Evolutionary conservation across 129 eudicot genomes (phyloP).

Genomic region (Helianthus annuus): DNA sequence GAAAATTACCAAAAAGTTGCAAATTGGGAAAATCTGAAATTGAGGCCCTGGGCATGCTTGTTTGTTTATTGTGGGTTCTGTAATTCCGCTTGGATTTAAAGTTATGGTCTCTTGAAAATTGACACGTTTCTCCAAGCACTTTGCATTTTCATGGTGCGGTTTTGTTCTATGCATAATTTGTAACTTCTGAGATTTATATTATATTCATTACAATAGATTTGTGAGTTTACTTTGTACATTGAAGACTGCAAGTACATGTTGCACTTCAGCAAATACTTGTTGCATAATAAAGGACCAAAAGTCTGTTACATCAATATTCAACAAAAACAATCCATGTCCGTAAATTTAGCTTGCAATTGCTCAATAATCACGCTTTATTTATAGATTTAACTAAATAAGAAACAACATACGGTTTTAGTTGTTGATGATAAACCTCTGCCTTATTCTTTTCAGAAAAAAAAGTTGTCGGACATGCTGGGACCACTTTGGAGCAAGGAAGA

Average conservation of each 20-base stretch:
- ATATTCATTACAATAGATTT: constrained; percentile 7
- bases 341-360: constrained; percentile 17
- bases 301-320: neutral
- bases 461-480: constrained; percentile 83
- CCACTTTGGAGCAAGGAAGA: constrained; percentile 87
- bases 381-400: constrained; percentile 5
- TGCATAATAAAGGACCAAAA: constrained; percentile 11
- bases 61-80: neutral
- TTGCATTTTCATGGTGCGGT: constrained; percentile 2
- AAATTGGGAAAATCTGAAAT: constrained; percentile 1
- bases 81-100: neutral
- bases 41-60: neutral
- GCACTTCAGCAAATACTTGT: constrained; percentile 7
- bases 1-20: constrained; percentile 11
- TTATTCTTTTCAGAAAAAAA: constrained; percentile 69
- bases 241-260: constrained; percentile 8
- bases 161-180: neutral
- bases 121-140: neutral
- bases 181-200: constrained; percentile 2
- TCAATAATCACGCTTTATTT: neutral
- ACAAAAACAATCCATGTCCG: neutral
- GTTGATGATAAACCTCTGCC: constrained; percentile 18
- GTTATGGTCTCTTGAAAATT: constrained; percentile 7
- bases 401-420: constrained; percentile 4
- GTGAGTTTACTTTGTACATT: constrained; percentile 13